Conservation (phyloP, 805 yeast species). For the Myxozyma lipomycoides region DNA sequence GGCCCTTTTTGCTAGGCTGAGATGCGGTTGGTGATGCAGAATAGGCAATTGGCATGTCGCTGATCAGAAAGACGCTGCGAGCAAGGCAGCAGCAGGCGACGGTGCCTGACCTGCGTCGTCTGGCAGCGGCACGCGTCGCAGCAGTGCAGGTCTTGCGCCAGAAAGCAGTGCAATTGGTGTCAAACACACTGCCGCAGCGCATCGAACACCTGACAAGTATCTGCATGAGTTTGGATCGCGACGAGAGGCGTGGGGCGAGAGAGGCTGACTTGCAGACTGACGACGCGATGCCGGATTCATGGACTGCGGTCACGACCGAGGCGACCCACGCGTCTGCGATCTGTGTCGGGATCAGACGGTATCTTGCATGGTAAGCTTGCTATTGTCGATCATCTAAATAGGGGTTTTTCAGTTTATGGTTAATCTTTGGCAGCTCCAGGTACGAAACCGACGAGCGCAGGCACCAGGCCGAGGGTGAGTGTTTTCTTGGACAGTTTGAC, state of each 20-base stretch:
- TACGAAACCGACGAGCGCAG: neutral
- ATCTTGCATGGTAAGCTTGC: neutral
- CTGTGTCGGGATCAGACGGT: neutral
- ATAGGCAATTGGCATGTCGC: no score
- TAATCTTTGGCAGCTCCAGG: neutral
- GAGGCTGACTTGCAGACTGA: no score
- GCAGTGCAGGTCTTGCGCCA: neutral
- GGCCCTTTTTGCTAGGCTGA: no score
- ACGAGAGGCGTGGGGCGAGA: no score
- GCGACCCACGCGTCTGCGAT: neutral
- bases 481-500: neutral
- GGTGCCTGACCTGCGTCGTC: neutral
- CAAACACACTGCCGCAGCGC: neutral
- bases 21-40: no score
- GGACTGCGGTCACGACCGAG: neutral
- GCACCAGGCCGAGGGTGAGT: neutral
- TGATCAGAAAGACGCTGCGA: no score
- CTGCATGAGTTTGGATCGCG: neutral
- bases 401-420: neutral
- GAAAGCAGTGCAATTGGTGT: neutral
- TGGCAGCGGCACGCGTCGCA: neutral
- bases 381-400: neutral
- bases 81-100: no score
- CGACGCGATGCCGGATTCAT: no score
- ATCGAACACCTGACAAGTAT: neutral